phyloP scores from a whole-genome alignment of 257 asterid genomes.

The Cinchona pubescens region DNA sequence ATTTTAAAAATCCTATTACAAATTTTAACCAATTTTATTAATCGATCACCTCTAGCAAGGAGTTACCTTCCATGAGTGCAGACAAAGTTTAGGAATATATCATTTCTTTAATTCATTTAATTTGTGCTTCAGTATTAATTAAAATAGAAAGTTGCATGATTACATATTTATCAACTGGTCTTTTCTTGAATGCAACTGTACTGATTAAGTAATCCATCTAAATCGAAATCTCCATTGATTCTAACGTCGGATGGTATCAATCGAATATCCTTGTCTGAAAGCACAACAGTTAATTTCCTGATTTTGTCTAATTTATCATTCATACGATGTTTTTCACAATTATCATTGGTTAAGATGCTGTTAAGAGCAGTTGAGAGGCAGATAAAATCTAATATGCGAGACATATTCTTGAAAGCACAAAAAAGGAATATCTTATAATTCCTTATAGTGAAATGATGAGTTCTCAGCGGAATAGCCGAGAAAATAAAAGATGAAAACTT shows the following conservation, averaged over 20 bases:
- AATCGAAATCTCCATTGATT: neutral
- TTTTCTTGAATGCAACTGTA: neutral
- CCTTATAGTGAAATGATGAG: slow-evolving; percentile 15
- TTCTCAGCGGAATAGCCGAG: slow-evolving; percentile 10
- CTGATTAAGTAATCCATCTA: neutral
- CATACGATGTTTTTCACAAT: neutral
- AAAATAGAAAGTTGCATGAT: neutral
- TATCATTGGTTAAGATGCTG: neutral
- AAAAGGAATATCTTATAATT: slow-evolving; percentile 10
- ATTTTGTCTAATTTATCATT: neutral
- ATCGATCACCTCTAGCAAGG: no score
- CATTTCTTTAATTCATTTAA: neutral
- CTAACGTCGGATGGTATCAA: neutral
- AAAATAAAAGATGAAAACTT: neutral
- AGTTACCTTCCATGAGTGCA: slow-evolving; percentile 1
- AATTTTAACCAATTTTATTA: no score
- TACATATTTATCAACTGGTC: neutral
- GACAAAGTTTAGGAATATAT: neutral
- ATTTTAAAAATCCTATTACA: no score
- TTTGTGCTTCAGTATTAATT: neutral
- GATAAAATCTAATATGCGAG: neutral
- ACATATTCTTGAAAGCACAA: slow-evolving; percentile 6
- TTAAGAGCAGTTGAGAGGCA: neutral
- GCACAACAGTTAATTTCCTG: no score
- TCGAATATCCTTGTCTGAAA: neutral